phyloP scores from a whole-genome alignment of 352 stramenopile genomes.

The Aphanomyces stellatus region DNA sequence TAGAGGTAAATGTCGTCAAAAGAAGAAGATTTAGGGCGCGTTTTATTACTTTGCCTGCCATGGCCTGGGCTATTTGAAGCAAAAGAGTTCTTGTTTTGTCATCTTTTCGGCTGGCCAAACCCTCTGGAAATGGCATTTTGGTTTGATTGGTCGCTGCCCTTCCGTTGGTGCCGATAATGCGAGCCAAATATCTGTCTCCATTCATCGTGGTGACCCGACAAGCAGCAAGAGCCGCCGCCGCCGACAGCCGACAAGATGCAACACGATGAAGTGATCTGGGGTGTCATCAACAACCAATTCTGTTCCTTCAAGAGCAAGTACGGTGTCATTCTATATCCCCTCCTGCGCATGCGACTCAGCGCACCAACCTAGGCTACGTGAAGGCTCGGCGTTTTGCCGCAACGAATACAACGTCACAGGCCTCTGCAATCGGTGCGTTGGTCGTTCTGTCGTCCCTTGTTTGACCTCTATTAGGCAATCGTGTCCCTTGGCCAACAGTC shows the following conservation, averaged over 20 bases:
- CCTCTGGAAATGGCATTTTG: neutral
- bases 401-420: slow-evolving; percentile 98
- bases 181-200: neutral
- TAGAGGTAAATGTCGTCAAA: too few species aligned
- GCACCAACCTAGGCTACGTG: neutral
- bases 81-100: too few species aligned
- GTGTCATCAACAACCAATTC: slow-evolving; percentile 97
- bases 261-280: slow-evolving; percentile 99
- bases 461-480: slow-evolving; percentile 18
- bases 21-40: too few species aligned
- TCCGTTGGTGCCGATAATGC: neutral
- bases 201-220: neutral
- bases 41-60: too few species aligned
- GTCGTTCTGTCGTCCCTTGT: neutral
- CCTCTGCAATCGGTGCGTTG: slow-evolving; percentile 90
- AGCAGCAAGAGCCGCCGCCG: too few species aligned
- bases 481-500: slow-evolving; percentile 96
- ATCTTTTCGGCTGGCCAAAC: too few species aligned
- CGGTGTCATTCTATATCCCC: slow-evolving; percentile 3
- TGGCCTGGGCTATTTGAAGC: too few species aligned
- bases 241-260: slow-evolving; percentile 53
- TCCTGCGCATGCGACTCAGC: neutral
- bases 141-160: neutral
- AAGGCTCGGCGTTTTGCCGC: slow-evolving; percentile 94
- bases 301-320: slow-evolving; percentile 98